These are phyloP conservation scores for Castanopsis chinensis DNA, from an alignment of 306 rosid genomes.

Conservation along the genomic window DNA sequence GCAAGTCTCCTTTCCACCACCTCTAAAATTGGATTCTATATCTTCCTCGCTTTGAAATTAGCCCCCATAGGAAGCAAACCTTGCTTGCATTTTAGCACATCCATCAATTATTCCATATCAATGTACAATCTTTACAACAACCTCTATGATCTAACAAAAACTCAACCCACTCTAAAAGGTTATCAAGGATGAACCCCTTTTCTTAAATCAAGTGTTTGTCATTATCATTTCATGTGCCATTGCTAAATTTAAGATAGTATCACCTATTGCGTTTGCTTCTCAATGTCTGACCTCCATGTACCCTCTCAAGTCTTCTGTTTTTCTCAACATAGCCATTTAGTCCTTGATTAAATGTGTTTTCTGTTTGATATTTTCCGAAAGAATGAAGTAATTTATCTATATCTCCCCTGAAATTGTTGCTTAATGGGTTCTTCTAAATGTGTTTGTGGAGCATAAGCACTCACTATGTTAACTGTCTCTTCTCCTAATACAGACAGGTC, in stretches of 20 bases:
- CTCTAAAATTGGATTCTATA: too few species aligned
- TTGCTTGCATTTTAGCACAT: too few species aligned
- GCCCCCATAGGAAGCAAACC: too few species aligned
- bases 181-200: neutral
- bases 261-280: neutral
- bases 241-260: neutral
- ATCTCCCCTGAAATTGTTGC: neutral
- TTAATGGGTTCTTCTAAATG: neutral
- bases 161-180: neutral
- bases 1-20: too few species aligned
- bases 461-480: neutral
- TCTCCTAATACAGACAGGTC: neutral
- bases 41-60: too few species aligned
- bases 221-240: neutral
- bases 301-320: neutral
- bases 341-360: neutral
- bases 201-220: neutral
- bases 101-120: neutral
- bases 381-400: neutral
- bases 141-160: neutral
- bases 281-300: neutral
- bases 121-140: neutral
- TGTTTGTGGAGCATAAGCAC: neutral
- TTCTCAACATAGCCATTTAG: neutral
- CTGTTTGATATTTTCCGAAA: neutral